Evolutionary conservation across 352 stramenopile genomes (phyloP).

Genomic region (Globisporangium irregulare): DNA sequence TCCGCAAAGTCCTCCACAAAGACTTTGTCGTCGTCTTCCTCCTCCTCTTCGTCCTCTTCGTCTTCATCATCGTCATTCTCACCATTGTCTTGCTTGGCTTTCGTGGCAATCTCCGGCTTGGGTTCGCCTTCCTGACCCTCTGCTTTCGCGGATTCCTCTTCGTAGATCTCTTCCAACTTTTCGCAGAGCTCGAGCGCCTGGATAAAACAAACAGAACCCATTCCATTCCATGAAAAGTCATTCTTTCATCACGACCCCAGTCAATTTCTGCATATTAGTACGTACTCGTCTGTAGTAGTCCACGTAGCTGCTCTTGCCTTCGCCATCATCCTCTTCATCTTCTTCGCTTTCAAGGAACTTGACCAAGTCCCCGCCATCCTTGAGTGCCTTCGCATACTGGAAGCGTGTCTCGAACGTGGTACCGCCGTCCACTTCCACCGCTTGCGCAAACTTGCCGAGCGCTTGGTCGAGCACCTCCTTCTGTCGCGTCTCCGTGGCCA

Average conservation of each 20-base stretch:
- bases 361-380: slow-evolving; percentile 67
- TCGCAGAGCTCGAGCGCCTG: slow-evolving; percentile 28
- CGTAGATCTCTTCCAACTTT: slow-evolving; percentile 40
- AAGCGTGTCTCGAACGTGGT: slow-evolving; percentile 83
- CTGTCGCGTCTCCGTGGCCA: slow-evolving; percentile 68
- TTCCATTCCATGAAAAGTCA: neutral
- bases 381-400: slow-evolving; percentile 75
- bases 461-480: slow-evolving; percentile 54
- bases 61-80: neutral
- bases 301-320: slow-evolving; percentile 5
- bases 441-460: slow-evolving; percentile 63
- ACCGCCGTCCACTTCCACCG: slow-evolving; percentile 75
- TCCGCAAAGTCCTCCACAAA: slow-evolving; percentile 45
- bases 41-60: slow-evolving; percentile 22
- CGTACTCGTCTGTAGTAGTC: slow-evolving; percentile 22
- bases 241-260: neutral
- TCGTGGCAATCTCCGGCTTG: neutral
- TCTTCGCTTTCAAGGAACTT: slow-evolving; percentile 41
- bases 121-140: neutral
- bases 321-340: neutral
- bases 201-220: neutral
- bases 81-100: neutral
- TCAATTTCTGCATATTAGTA: neutral
- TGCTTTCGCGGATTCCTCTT: slow-evolving; percentile 21
- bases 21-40: slow-evolving; percentile 47